These are phyloP conservation scores for Blastocystis sp. DNA, from an alignment of 352 stramenopile species.

Conservation along the genomic window DNA sequence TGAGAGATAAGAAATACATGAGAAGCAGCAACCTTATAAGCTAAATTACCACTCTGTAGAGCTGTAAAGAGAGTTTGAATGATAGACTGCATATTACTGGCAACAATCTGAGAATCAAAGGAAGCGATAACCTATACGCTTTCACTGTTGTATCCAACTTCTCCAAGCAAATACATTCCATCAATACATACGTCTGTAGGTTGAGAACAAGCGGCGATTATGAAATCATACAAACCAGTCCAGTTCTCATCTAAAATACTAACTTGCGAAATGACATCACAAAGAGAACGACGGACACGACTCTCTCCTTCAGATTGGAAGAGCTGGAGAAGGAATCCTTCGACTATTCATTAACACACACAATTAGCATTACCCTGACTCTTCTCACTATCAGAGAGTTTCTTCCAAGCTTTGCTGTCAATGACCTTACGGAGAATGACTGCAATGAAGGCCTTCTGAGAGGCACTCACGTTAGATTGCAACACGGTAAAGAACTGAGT, in stretches of 20 bases:
- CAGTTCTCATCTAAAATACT: conserved; percentile 14
- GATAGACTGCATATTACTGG: conserved; percentile 3
- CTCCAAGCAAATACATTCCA: conserved; percentile 37
- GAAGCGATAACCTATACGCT: background rate
- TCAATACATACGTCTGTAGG: background rate
- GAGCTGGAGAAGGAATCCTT: conserved; percentile 1
- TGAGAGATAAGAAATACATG: background rate
- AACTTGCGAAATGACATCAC: conserved; percentile 28
- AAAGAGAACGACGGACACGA: background rate
- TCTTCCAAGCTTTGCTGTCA: background rate
- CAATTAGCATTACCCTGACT: background rate
- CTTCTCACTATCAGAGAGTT: background rate
- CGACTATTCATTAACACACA: background rate
- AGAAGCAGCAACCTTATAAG: background rate
- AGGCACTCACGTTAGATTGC: background rate
- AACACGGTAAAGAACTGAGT: conserved; percentile 24
- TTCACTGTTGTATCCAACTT: background rate
- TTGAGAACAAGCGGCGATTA: background rate
- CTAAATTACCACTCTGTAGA: background rate
- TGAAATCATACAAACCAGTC: background rate
- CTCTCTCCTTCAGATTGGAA: conserved; percentile 13
- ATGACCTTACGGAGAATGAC: conserved; percentile 55
- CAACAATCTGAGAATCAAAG: background rate
- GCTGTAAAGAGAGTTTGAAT: background rate
- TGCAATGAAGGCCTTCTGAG: conserved; percentile 19